Conservation (phyloP, 257 asterid genomes). For the Oldenlandia corymbosa region DNA sequence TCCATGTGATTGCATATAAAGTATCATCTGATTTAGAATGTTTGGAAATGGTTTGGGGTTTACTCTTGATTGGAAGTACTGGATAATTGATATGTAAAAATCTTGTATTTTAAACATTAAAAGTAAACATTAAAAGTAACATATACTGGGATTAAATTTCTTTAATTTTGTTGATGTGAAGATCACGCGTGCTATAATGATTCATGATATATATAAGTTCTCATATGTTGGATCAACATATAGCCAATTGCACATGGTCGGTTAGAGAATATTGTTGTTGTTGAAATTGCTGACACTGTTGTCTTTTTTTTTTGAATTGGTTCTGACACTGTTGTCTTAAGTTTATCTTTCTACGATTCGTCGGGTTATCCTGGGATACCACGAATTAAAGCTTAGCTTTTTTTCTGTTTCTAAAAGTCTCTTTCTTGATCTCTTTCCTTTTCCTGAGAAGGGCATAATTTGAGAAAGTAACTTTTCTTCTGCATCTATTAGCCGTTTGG, state of each 20-base stretch:
- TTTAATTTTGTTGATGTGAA: not conserved
- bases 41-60: not conserved
- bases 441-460: not conserved
- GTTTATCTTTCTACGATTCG: too few relatives aligned
- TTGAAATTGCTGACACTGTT: not conserved
- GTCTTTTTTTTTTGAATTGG: not conserved
- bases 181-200: not conserved
- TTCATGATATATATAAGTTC: not conserved
- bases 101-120: too few relatives aligned
- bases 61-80: too few relatives aligned
- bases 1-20: not conserved
- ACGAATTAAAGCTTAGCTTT: not conserved
- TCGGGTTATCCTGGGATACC: not conserved
- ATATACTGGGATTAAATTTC: not conserved
- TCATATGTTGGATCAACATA: not conserved
- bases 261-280: too few relatives aligned
- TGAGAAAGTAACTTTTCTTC: not conserved
- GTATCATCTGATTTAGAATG: slow-evolving; percentile 1
- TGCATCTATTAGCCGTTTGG: slow-evolving; percentile 1
- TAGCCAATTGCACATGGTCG: too few relatives aligned
- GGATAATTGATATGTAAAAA: too few relatives aligned
- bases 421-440: not conserved
- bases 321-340: too few relatives aligned
- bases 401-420: not conserved
- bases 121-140: not conserved